Evolutionary conservation across 2,329 filamentous ascomycete genomes (phyloP), one percentile per base, ranked within the genome.

Genomic region (Podosphaera fusca): DNA sequence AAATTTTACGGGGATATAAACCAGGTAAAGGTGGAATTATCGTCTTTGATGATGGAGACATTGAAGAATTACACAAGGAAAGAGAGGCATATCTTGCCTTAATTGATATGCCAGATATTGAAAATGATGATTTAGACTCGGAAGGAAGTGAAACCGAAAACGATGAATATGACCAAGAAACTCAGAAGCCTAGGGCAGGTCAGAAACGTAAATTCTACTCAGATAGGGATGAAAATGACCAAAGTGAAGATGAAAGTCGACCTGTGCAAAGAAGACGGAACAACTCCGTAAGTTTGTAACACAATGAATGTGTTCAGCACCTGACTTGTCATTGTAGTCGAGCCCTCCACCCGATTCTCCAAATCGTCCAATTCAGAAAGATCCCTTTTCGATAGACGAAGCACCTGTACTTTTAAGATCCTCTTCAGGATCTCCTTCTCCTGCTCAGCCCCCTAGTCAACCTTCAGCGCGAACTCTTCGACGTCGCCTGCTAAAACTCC

Each of bases 11-110:
- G 12, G 72, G 75, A 0, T 95, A 94, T 67, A 82, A 79, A 61
- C 80, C 85, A 4, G 85, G 87, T 35, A 84, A 78, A 65, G 90
- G 90, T 21, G 92, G 92, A 0, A 85, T 98, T 47, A 79, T 98
- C 59, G 88, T 95, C 1, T 94, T 92, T 68, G 92, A 96, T 66
- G 92, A 96, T 66, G 92, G 90, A 1, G 92, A 98, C 68, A 89
- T 98, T 55, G 85, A 90, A 62, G 85, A 89, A 38, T 72, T 98
- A 38, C 70, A 69, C 10, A 72, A 72, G 0, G 88, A 96, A 69
- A 78, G 80, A 63, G 81, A 87, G 59, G 89, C 92, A 45, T 96
- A 94, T 66, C 78, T 85, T 61, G 83, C 84, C n/a, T 72, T 96
- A 55, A 74, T 87, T 51, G 84, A 88, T 60, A 96, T 98, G 88